Evolutionary conservation across 495 filamentous ascomycete species (phyloP).

Genomic region (Neohortaea acidophila): DNA sequence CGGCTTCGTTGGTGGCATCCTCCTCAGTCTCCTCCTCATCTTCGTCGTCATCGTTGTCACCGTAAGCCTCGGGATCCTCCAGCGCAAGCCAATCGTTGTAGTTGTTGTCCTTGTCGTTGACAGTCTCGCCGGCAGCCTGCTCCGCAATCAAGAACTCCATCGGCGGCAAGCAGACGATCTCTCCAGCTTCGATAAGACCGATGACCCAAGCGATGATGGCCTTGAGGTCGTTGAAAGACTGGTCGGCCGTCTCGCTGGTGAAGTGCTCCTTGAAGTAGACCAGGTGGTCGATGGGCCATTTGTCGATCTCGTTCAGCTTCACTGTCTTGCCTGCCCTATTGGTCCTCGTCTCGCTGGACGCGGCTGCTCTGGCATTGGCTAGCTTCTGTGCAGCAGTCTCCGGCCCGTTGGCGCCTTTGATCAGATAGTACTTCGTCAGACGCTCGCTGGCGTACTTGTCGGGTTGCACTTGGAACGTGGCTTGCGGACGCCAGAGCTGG

Average conservation of each 20-base stretch:
- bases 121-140: not conserved
- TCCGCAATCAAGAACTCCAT: slow-evolving; percentile 17
- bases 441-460: slow-evolving; percentile 1
- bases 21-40: not conserved
- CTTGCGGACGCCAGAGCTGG: slow-evolving; percentile 12
- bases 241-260: not conserved
- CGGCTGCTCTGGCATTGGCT: not conserved
- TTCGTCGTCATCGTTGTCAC: slow-evolving; percentile 1
- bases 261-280: not conserved
- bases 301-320: slow-evolving; percentile 3
- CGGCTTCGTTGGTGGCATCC: not conserved
- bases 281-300: slow-evolving; percentile 2
- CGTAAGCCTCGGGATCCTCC: not conserved
- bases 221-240: slow-evolving; percentile 4
- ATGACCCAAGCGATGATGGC: slow-evolving; percentile 3
- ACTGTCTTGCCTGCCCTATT: slow-evolving; percentile 4
- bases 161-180: slow-evolving; percentile 9
- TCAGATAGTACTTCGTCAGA: not conserved
- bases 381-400: no score
- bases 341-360: not conserved
- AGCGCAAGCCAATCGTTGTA: slow-evolving; percentile 6
- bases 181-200: not conserved
- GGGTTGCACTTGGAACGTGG: slow-evolving; percentile 12
- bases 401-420: not conserved
- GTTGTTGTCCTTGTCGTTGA: slow-evolving; percentile 5